Evolutionary conservation across 1,139 yeast species (phyloP).

Genomic region (Geotrichum reessii): DNA sequence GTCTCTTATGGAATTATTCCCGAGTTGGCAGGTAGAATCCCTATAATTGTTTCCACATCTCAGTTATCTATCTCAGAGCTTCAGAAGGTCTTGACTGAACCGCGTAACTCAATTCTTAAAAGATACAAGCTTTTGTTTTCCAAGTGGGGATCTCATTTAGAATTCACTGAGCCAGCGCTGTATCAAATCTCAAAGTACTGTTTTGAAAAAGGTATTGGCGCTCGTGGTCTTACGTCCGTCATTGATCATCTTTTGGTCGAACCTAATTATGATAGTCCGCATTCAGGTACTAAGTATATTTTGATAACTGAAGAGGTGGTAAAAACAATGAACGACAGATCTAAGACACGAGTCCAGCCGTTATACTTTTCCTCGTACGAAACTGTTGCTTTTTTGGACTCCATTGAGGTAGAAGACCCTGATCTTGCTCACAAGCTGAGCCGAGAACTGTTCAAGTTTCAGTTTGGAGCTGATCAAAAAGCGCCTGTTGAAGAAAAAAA

Average conservation of each 20-base stretch:
- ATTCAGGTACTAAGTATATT: slow-evolving; percentile 44
- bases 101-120: slow-evolving; percentile 45
- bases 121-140: slow-evolving; percentile 48
- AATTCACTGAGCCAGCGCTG: slow-evolving; percentile 44
- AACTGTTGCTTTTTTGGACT: slow-evolving; percentile 27
- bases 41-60: slow-evolving; percentile 44
- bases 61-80: slow-evolving; percentile 42
- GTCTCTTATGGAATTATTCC: slow-evolving; percentile 49
- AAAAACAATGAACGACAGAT: slow-evolving; percentile 10
- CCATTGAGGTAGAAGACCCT: slow-evolving; percentile 39
- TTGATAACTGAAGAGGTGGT: slow-evolving; percentile 27
- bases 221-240: slow-evolving; percentile 49
- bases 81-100: slow-evolving; percentile 45
- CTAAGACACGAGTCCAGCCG: slow-evolving; percentile 8
- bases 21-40: slow-evolving; percentile 50
- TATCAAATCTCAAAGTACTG: slow-evolving; percentile 44
- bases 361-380: slow-evolving; percentile 19
- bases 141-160: slow-evolving; percentile 45
- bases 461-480: slow-evolving; percentile 14
- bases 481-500: neutral
- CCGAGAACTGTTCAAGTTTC: slow-evolving; percentile 24
- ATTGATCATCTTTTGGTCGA: slow-evolving; percentile 46
- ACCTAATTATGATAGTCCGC: slow-evolving; percentile 52
- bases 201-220: slow-evolving; percentile 47
- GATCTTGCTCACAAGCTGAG: slow-evolving; percentile 33